Base-by-base conservation (phyloP, 208 protist species). In the Leishmania mexicana region DNA sequence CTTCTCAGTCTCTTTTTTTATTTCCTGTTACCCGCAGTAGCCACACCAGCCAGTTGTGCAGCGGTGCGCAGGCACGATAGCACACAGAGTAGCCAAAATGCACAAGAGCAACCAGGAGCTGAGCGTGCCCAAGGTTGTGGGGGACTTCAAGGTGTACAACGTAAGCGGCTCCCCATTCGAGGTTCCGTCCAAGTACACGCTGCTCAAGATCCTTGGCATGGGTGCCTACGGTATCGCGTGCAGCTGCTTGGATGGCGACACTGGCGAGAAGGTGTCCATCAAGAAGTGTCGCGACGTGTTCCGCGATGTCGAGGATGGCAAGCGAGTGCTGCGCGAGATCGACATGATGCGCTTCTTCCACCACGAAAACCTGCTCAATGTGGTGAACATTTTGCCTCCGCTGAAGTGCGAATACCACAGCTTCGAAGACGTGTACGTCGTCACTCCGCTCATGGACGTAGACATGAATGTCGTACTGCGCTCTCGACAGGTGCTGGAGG, bases 211-310 rank as follows among this genome's bases (percentile, higher is more conserved):
- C 74, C 88, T 99, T 28, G 97, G 98, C 62, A 98, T 99, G 88
- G 99, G 99, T 19, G 96, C 97, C 51, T 99, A 99, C 88, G 99
- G 99, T 78, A 94, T 97, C 64, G 99, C 99, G 24, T 99, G 95
- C 93, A 95, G 92, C 85, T 95, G 92, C 82, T 87, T 96, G 45
- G 92, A 98, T 79, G 84, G 81, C 68, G 88, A 91, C 40, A 97
- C 92, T 40, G 87, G 88, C n/a, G 87, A 96, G 78, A 97, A 96
- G 81, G 94, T 97, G 17, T 94, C 93, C 71, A 95, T 97, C 74
- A 97, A 97, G 88, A 96, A 95, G 87, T 96, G 91, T 85, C 98
- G 94, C 28, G 92, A 97, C 47, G 87, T 97, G 13, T 95, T 97
- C 78, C 90, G 94, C 68, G 94, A 97, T 83, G 80, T 94, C n/a